Percentiles rank a stretch among this genome's conserved stretches.
These are phyloP conservation scores for Coemansia sp. DNA, from an alignment of 192 early-diverging fungal species.

Conservation along the genomic window DNA sequence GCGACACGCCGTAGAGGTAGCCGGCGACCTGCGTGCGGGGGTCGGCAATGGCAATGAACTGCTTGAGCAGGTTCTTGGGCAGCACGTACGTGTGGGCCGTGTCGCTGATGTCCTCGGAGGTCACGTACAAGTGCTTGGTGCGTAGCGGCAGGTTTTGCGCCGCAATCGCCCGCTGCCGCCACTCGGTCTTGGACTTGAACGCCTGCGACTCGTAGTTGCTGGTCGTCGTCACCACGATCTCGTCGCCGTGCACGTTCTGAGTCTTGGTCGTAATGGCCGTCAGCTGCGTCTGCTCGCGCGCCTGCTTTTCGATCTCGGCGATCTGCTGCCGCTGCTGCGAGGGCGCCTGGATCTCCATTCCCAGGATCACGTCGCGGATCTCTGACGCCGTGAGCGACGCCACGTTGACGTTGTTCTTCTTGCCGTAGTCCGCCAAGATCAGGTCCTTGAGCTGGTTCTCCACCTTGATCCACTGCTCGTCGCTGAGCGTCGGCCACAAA, in stretches of 20 bases:
- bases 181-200: slow-evolving; percentile 99
- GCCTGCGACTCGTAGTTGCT: slow-evolving; percentile 96
- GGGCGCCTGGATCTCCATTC: slow-evolving; percentile 99
- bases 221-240: slow-evolving; percentile 97
- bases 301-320: slow-evolving; percentile 97
- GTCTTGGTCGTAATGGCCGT: slow-evolving; percentile 96
- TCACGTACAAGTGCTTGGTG: slow-evolving; percentile 96
- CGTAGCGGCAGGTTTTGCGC: slow-evolving; percentile 93
- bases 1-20: slow-evolving; percentile 92
- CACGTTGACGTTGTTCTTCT: slow-evolving; percentile 99
- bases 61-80: slow-evolving; percentile 97
- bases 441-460: slow-evolving; percentile 95
- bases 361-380: slow-evolving; percentile 98
- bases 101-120: slow-evolving; percentile 95
- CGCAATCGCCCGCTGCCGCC: slow-evolving; percentile 97
- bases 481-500: slow-evolving; percentile 95
- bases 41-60: slow-evolving; percentile 95
- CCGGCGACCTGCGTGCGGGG: slow-evolving; percentile 95
- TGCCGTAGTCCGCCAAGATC: slow-evolving; percentile 98
- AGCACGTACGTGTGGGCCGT: slow-evolving; percentile 93
- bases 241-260: slow-evolving; percentile 96
- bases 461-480: slow-evolving; percentile 97
- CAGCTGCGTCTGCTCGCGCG: slow-evolving; percentile 88
- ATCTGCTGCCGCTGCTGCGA: slow-evolving; percentile 95
- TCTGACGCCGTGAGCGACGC: slow-evolving; percentile 95